Percentiles rank a stretch among this genome's conserved stretches.
These are phyloP conservation scores for Diophrys appendiculata DNA, from an alignment of 73 alveolate genomes.

Conservation along the genomic window DNA sequence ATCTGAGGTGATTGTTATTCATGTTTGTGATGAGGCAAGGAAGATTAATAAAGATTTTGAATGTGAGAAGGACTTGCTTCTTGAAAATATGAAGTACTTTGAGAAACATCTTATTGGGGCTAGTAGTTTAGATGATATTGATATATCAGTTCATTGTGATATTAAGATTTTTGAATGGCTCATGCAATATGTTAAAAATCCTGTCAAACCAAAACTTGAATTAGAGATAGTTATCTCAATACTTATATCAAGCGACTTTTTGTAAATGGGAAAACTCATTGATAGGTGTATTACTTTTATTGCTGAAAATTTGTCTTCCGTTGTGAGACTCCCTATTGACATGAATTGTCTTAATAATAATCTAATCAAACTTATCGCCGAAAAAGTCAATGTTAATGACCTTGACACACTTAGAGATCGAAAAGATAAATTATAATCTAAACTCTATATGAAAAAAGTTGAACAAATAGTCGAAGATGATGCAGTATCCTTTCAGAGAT, in stretches of 20 bases:
- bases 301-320: constrained; percentile 43
- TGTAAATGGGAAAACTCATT: constrained; percentile 53
- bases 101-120: constrained; percentile 61
- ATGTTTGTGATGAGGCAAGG: constrained; percentile 70
- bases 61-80: constrained; percentile 54
- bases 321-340: constrained; percentile 63
- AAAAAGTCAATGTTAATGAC: constrained; percentile 17
- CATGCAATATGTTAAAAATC: constrained; percentile 11
- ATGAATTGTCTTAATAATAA: constrained; percentile 55
- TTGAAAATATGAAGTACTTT: constrained; percentile 70
- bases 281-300: constrained; percentile 60
- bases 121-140: constrained; percentile 49
- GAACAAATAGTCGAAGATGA: constrained; percentile 66
- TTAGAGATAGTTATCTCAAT: constrained; percentile 56
- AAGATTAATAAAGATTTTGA: constrained; percentile 63
- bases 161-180: constrained; percentile 67
- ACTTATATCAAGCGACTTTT: constrained; percentile 58
- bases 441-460: constrained; percentile 64
- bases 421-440: constrained; percentile 57
- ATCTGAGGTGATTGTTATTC: constrained; percentile 61
- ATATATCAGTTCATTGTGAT: constrained; percentile 67
- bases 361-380: constrained; percentile 38
- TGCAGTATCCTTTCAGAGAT: constrained; percentile 31
- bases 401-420: constrained; percentile 50
- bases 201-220: constrained; percentile 35